These are phyloP conservation scores for Venturia aucupariae DNA, from an alignment of 2,329 filamentous ascomycete species.

Conservation along the genomic window DNA sequence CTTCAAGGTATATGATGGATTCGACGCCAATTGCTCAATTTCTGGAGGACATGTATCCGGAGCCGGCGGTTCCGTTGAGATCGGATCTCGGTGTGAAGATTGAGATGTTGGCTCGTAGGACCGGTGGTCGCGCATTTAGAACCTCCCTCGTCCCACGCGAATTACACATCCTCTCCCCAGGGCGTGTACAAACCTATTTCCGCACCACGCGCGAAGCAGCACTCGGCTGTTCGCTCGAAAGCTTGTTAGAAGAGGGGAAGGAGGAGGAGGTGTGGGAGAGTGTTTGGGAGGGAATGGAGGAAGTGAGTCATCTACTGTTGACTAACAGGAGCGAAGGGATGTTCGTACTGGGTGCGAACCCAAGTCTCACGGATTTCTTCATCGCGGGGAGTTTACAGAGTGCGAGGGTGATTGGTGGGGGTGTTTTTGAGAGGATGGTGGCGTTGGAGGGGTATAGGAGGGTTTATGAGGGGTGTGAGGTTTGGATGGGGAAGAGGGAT, in stretches of 20 bases:
- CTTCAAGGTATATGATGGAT: conserved; percentile 55
- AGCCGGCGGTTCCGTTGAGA: conserved; percentile 48
- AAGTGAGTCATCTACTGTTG: conserved; percentile 42
- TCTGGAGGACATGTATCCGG: conserved; percentile 51
- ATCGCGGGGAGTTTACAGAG: conserved; percentile 30
- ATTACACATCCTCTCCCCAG: too few relatives aligned
- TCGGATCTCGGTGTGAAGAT: conserved; percentile 25
- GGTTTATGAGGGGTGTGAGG: conserved; percentile 22
- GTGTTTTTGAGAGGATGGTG: conserved; percentile 17
- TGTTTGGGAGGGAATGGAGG: conserved; percentile 35
- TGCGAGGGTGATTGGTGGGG: conserved; percentile 18
- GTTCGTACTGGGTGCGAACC: conserved; percentile 30
- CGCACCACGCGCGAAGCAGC: conserved; percentile 23
- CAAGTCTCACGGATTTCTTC: conserved; percentile 33
- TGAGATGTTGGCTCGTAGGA: conserved; percentile 17
- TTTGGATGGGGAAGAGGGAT: conserved; percentile 17
- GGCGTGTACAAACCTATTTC: too few relatives aligned
- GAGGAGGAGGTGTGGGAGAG: conserved; percentile 47
- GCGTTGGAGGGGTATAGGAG: conserved; percentile 20
- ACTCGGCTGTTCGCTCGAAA: conserved; percentile 30
- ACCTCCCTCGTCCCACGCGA: too few relatives aligned
- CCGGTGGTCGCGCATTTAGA: too few relatives aligned
- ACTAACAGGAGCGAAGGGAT: conserved; percentile 31
- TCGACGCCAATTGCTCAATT: conserved; percentile 49
- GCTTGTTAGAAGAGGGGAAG: conserved; percentile 22